phyloP scores from a whole-genome alignment of 352 stramenopile genomes.

The Halophytophthora polymorphica region DNA sequence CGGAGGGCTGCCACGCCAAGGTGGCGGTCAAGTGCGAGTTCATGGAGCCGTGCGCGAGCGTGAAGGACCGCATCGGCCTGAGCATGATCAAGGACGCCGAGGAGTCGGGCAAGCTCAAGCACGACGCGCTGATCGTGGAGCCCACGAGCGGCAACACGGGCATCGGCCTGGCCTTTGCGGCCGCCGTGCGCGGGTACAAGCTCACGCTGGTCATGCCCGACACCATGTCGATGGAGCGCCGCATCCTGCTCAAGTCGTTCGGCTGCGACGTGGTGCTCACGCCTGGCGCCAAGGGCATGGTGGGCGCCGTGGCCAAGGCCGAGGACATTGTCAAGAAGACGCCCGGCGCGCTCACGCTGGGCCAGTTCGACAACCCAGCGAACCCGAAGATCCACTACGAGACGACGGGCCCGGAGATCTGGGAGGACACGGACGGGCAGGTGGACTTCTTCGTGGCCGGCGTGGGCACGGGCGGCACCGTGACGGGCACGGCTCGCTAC shows the following conservation, averaged over 20 bases:
- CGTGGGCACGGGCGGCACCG: constrained; percentile 84
- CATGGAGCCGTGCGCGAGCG: constrained; percentile 85
- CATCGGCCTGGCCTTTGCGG: constrained; percentile 92
- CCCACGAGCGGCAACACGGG: constrained; percentile 94
- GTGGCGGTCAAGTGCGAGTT: constrained; percentile 90
- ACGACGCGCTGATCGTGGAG: constrained; percentile 90
- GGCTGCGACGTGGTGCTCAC: constrained; percentile 91
- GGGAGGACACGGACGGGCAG: constrained; percentile 83
- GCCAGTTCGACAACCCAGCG: constrained; percentile 96
- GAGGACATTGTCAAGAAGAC: constrained; percentile 76
- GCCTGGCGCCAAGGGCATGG: constrained; percentile 83
- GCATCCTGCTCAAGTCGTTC: constrained; percentile 93
- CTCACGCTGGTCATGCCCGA: constrained; percentile 95
- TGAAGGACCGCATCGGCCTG: constrained; percentile 86
- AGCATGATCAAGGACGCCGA: constrained; percentile 85
- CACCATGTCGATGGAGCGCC: constrained; percentile 95
- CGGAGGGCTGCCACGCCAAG: constrained; percentile 73
- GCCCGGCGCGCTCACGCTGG: constrained; percentile 77
- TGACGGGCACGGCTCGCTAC: constrained; percentile 83
- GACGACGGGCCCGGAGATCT: constrained; percentile 87
- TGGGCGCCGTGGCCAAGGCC: constrained; percentile 70
- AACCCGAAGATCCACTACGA: constrained; percentile 94
- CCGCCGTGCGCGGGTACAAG: constrained; percentile 88
- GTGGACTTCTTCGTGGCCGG: constrained; percentile 89
- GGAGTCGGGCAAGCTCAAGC: constrained; percentile 57